Base-by-base conservation (phyloP, 768 basidiomycete genomes). In the Serendipita vermifera region DNA sequence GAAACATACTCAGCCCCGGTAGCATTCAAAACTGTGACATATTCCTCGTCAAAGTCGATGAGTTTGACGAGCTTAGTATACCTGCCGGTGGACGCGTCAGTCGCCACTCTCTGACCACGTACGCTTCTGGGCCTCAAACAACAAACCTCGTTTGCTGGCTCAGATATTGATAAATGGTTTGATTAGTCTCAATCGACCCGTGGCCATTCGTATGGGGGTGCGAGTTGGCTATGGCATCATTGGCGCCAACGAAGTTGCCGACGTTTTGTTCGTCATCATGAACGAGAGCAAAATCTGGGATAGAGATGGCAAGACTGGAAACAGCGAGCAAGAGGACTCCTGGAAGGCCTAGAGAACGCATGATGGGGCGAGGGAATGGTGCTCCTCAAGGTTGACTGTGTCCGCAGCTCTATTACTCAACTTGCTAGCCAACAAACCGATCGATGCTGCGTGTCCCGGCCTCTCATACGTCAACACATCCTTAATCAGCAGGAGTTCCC, bases 11-110 rank as follows among this genome's bases (percentile, higher is more conserved):
- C 32, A 11, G 17, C 46, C 5, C 9, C 24, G n/a, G 46, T 51
- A 9, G 46, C 5, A 31, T 51, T 51, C 22, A 51, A 31, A 51
- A 51, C 46, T 9, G 46, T 15, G 22, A 51, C 9, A 31, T 51
- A 51, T 9, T 15, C n/a, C 46, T 51, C 27, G 9, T 51, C 46
- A 22, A 22, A 51, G 15, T 51, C 29, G 17, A 51, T 51, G 15
- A 51, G n/a, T 29, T 29, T 51, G 46, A 51, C 24, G 7, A 51
- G 27, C 46, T 51, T 51, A n/a, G 46, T 22, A 31, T 24, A 51
- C 24, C 46, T 51, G 17, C 9, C 9, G 17, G 17, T 5, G 17
- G 26, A 11, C 17, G 20, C n/a, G 46, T 51, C 17, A 51, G 46
- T 51, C n/a, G 46, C 32, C 17, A 51, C 24, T 51, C 46, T 31